Evolutionary conservation across 805 yeast genomes (phyloP), one percentile per base, ranked within the genome.

Genomic region (Starmera quercuum): DNA sequence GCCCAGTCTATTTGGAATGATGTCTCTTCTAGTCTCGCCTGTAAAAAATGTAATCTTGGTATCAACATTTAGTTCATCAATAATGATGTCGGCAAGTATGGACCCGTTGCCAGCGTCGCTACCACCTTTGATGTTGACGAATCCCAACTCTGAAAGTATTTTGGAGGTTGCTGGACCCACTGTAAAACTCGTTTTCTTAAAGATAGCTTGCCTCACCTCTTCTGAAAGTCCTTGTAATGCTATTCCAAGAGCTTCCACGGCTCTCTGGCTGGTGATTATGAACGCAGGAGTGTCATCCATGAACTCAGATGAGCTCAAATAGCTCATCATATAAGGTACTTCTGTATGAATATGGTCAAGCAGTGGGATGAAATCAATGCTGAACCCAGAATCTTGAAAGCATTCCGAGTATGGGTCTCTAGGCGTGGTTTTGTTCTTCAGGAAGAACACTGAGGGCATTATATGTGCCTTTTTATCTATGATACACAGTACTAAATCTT

Each of bases 151-250:
- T 3, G 51, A 39, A 10, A 90, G 54, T 13, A 81, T 73, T 12
- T 63, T 61, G 14, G 69, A 71, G 0, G 97, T 90, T 0, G 95
- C 87, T 1, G 95, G 95, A 0, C 97, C 97, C 6, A 90, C 96
- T 0, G 96, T 85, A 49, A 78, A 90, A 0, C 81, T 79, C 0
- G 78, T 72, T 45, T 75, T 76, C 4, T 42, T 34, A 6, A 73
- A 51, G 1, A 78, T 59, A 1, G 31, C 34, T 7, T 51, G 44
- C 35, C 38, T 51, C 7, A 31, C 39, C 1, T 31, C 46, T 0
- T 28, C 30, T 3, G 46, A 14, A 10, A 59, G 37, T 1, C 28
- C 22, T 7, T 58, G 47, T 2, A 57, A 31, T 6, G 79, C 57
- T 11, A 71, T 53, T 25, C 71, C 72, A 10, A 86, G 56, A 5